A percentile compares a stretch with the other conserved stretches of the same genome.
Evolutionary conservation across 1,284 basidiomycete species (phyloP).

Genomic region (Cutaneotrichosporon curvatum): DNA sequence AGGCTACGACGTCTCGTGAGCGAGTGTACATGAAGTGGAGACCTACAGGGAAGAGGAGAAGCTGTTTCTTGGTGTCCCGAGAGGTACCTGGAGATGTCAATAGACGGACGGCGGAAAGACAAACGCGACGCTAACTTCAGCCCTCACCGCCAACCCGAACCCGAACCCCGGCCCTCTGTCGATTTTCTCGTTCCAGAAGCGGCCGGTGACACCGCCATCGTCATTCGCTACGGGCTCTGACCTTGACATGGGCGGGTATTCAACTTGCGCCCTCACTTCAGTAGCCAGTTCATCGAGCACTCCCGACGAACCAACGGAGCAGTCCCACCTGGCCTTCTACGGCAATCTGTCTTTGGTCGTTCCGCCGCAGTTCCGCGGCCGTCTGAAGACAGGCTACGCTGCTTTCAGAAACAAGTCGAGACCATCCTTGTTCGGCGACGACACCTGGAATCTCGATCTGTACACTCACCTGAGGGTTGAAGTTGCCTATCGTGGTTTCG

Average conservation of each 20-base stretch:
- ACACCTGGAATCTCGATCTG: slow-evolving; percentile 48
- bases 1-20: too few species aligned
- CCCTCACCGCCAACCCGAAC: slow-evolving; percentile 29
- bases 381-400: slow-evolving; percentile 49
- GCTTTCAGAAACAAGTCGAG: slow-evolving; percentile 49
- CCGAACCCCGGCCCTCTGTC: slow-evolving; percentile 22
- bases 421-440: slow-evolving; percentile 48
- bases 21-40: too few species aligned
- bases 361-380: slow-evolving; percentile 30
- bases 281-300: slow-evolving; percentile 11
- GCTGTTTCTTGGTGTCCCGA: too few species aligned
- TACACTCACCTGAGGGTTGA: slow-evolving; percentile 48
- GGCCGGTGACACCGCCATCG: slow-evolving; percentile 15
- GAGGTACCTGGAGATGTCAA: too few species aligned
- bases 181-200: slow-evolving; percentile 30
- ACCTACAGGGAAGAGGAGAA: too few species aligned
- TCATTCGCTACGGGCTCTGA: slow-evolving; percentile 37
- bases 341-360: slow-evolving; percentile 41
- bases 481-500: slow-evolving; percentile 44
- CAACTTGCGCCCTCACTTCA: slow-evolving; percentile 27
- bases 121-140: slow-evolving; percentile 15
- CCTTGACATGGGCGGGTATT: slow-evolving; percentile 41
- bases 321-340: slow-evolving; percentile 36
- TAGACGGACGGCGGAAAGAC: too few species aligned
- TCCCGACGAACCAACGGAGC: background rate